Evolutionary conservation across 225 moss, liverwort and hornwort species (phyloP), one percentile per base, ranked within the genome.

Genomic region (Pseudisothecium myosuroides): DNA sequence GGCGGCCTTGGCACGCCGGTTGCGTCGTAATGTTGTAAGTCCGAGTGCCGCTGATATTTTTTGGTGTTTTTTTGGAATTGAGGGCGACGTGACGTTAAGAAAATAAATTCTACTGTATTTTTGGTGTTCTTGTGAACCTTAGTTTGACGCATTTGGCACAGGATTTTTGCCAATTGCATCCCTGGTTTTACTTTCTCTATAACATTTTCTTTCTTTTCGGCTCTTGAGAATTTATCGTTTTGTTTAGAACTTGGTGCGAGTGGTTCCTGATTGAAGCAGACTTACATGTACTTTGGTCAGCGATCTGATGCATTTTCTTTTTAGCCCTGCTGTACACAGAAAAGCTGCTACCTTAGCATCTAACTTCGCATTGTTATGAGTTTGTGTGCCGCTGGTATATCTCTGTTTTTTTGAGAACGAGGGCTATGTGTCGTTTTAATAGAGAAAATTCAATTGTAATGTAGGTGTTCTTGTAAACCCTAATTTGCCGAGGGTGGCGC

Each of bases 1-100:
- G 92, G 94, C 95, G 92, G 94, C 93, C 88, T 91, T 96, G 95
- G 98, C 98, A 88, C 96, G 96, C 94, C 94, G 95, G 87, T 89
- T 98, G 87, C 95, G 95, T 90, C 96, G 93, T 91, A 95, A 91
- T 73, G 87, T 95, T 84, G 92, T 96, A 94, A 95, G 96, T 91
- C 81, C 71, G 45, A 59, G 62, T 67, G 78, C 87, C n/a, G 37
- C 68, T 69, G 80, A 41, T n/a, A 26, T 63, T 24, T 85, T 10
- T 50, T 37, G 41, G 20, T 81, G 73, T 61, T 54, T 74, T 50
- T 8, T 49, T 45, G 77, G 66, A 81, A 80, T 15, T 45, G 76
- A 75, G 67, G 37, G 64, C 22, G 68, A 76, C 27, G n/a, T 82
- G 68, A 45, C 12, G 47, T 85, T 50, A 8, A 17, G 41, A 49